Evolutionary conservation across 805 yeast species (phyloP).

Genomic region (Candida adriatica): DNA sequence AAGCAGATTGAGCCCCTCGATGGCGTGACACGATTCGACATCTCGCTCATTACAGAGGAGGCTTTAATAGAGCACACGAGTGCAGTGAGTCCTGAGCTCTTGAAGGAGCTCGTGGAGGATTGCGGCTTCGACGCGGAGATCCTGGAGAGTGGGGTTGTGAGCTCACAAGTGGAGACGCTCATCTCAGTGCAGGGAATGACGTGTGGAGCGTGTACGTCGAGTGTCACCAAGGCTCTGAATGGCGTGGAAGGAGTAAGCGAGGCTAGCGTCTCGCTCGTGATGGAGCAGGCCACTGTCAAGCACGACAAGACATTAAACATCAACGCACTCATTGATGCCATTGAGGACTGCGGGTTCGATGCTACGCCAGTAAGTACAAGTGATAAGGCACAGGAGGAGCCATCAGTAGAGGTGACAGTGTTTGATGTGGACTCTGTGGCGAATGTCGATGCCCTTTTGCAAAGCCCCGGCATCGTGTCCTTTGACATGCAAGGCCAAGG

Average conservation of each 20-base stretch:
- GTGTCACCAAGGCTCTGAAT: conserved; percentile 52
- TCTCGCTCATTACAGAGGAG: conserved; percentile 71
- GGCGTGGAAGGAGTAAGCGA: conserved; percentile 41
- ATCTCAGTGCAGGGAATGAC: conserved; percentile 22
- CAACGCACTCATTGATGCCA: conserved; percentile 37
- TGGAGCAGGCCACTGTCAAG: conserved; percentile 60
- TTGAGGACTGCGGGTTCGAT: conserved; percentile 78
- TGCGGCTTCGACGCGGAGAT: conserved; percentile 58
- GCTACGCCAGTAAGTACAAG: conserved; percentile 27
- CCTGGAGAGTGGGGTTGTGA: conserved; percentile 1
- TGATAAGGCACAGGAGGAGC: not conserved
- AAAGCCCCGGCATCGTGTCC: conserved; percentile 12
- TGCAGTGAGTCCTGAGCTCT: conserved; percentile 25
- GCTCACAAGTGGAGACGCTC: conserved; percentile 9
- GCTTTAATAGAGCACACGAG: conserved; percentile 50
- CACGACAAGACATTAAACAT: conserved; percentile 33
- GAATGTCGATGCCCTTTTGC: conserved; percentile 40
- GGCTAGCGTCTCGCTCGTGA: conserved; percentile 64
- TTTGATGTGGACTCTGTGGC: conserved; percentile 31
- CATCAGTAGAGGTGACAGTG: conserved; percentile 5
- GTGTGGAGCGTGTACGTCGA: conserved; percentile 37
- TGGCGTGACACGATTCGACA: conserved; percentile 44
- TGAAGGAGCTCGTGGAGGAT: conserved; percentile 30
- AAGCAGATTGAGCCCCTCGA: conserved; percentile 34
- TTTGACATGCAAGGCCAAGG: conserved; percentile 24